Conservation (phyloP, 2,329 filamentous ascomycete species). For the Colletotrichum sp. region DNA sequence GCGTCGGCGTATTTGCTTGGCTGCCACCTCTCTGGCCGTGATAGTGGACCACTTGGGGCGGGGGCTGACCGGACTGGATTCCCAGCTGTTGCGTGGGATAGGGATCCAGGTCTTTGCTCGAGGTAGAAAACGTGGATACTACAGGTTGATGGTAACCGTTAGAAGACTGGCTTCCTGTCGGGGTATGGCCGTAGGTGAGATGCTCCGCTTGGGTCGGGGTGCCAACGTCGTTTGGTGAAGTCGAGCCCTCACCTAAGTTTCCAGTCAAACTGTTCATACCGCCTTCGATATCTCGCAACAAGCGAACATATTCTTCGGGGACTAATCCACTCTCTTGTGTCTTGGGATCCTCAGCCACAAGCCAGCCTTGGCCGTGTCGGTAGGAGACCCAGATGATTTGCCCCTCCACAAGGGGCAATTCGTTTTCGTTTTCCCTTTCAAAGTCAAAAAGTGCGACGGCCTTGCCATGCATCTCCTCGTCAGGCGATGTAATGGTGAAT, state of each 20-base stretch:
- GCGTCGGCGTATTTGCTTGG: conserved; percentile 68
- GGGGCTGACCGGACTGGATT: conserved; percentile 65
- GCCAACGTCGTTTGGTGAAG: conserved; percentile 59
- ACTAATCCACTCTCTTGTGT: conserved; percentile 94
- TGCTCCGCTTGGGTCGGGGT: conserved; percentile 69
- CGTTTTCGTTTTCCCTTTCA: conserved; percentile 93
- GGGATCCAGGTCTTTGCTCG: conserved; percentile 71
- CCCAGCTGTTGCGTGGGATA: conserved; percentile 71
- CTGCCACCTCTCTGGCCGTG: conserved; percentile 72
- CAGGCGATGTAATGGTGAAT: conserved; percentile 92
- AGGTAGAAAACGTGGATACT: conserved; percentile 73
- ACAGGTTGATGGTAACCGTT: conserved; percentile 74
- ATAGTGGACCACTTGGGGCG: conserved; percentile 71
- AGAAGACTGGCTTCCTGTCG: conserved; percentile 32
- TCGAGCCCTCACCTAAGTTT: conserved; percentile 58
- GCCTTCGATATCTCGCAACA: conserved; percentile 92
- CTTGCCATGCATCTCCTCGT: conserved; percentile 98
- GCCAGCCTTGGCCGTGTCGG: conserved; percentile 94
- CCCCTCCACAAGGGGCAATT: conserved; percentile 88
- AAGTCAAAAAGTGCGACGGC: conserved; percentile 97
- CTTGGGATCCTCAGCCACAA: conserved; percentile 94
- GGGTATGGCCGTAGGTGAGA: conserved; percentile 25
- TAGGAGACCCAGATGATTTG: conserved; percentile 98
- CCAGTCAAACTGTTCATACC: conserved; percentile 78
- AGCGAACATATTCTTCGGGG: conserved; percentile 92